phyloP scores from a whole-genome alignment of 306 rosid species.

The Trifolium fragiferum region DNA sequence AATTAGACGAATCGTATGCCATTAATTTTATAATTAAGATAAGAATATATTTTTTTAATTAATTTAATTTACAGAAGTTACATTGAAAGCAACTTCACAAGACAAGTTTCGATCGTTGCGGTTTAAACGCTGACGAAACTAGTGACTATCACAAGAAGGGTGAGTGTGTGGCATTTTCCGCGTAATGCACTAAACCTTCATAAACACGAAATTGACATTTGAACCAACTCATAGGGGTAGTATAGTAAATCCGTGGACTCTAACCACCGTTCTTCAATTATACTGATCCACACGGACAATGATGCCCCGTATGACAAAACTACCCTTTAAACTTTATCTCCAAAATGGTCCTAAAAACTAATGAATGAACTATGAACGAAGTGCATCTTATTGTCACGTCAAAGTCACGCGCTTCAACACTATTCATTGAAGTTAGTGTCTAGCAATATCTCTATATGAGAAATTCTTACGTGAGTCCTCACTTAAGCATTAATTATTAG shows the following conservation, averaged over 20 bases:
- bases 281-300: background rate
- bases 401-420: background rate
- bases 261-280: conserved; percentile 42
- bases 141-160: conserved; percentile 4
- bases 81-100: background rate
- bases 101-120: conserved; percentile 15
- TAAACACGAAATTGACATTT: conserved; percentile 41
- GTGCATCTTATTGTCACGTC: conserved; percentile 44
- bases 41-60: background rate
- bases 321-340: conserved; percentile 26
- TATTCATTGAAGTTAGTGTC: no score
- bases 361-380: background rate
- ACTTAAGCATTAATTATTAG: no score
- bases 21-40: no score
- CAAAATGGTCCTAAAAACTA: background rate
- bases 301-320: background rate
- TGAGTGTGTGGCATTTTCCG: conserved; percentile 31
- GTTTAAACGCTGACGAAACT: background rate
- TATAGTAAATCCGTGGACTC: conserved; percentile 16
- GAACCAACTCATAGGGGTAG: conserved; percentile 36
- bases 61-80: background rate
- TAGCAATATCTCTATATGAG: no score
- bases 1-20: no score
- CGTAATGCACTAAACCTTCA: conserved; percentile 29
- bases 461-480: no score